These are phyloP conservation scores for Graphilbum fragrans DNA, from an alignment of 2,329 filamentous ascomycete species.

Conservation along the genomic window DNA sequence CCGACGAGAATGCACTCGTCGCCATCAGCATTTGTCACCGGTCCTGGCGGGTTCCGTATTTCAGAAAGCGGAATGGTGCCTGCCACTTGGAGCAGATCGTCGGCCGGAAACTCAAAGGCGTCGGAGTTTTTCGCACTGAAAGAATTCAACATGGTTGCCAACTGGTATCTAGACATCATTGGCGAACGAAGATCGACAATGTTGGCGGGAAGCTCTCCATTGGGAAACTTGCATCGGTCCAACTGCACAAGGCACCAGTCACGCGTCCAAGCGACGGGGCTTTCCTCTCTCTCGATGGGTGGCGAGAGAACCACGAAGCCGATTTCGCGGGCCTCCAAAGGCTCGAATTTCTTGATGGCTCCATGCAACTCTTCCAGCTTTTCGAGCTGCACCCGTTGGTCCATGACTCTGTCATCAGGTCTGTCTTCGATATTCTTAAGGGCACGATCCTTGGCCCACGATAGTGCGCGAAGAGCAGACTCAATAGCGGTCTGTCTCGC, in stretches of 20 bases:
- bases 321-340: not conserved
- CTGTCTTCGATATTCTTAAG: too few species aligned
- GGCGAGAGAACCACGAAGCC: not conserved
- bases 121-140: not conserved
- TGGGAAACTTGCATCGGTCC: not conserved
- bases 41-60: not conserved
- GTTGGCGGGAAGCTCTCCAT: not conserved
- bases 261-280: not conserved
- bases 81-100: not conserved
- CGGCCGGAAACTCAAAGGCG: not conserved
- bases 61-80: not conserved
- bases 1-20: not conserved
- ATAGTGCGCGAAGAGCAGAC: too few species aligned
- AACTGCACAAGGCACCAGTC: not conserved
- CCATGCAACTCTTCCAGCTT: not conserved
- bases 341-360: not conserved
- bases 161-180: too few species aligned
- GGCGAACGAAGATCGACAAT: not conserved
- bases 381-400: not conserved
- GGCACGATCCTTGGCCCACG: too few species aligned
- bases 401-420: too few species aligned
- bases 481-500: not conserved
- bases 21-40: not conserved
- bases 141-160: too few species aligned
- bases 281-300: not conserved